Evolutionary conservation across 768 basidiomycete genomes (phyloP).

Genomic region (Mycena floridula): DNA sequence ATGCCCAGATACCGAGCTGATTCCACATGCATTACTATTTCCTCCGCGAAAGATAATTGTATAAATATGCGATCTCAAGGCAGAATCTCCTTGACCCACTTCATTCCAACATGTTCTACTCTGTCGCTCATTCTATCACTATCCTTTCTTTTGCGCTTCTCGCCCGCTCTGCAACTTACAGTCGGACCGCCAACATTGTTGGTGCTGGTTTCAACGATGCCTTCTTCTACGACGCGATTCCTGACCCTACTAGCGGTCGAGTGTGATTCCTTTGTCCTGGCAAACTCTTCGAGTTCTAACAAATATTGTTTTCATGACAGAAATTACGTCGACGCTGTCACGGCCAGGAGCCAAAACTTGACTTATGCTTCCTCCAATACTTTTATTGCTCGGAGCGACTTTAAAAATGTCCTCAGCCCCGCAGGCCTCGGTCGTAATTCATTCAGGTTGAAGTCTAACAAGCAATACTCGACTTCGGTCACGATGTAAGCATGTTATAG

Average conservation of each 20-base stretch:
- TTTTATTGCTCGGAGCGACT: constrained; percentile 32
- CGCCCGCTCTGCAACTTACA: constrained; percentile 40
- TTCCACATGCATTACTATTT: not conserved
- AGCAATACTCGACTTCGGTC: constrained; percentile 29
- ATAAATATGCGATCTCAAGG: no score
- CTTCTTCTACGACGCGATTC: constrained; percentile 43
- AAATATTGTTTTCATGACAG: constrained; percentile 20
- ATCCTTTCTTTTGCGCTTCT: constrained; percentile 8
- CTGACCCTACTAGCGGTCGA: constrained; percentile 62
- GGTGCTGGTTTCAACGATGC: constrained; percentile 43
- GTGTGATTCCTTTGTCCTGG: constrained; percentile 33
- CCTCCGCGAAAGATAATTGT: no score
- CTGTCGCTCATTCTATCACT: not conserved
- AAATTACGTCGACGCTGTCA: constrained; percentile 34
- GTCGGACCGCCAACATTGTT: constrained; percentile 34
- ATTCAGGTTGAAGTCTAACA: constrained; percentile 29
- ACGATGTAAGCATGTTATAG: constrained; percentile 19
- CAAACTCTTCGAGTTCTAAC: not conserved
- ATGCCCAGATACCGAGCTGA: not conserved
- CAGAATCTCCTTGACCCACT: no score
- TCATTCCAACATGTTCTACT: not conserved
- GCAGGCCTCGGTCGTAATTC: constrained; percentile 31
- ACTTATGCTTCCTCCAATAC: constrained; percentile 29
- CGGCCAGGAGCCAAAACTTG: constrained; percentile 32
- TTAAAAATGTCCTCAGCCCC: constrained; percentile 25